phyloP scores from a whole-genome alignment of 2,329 filamentous ascomycete genomes.

The Colletotrichum chrysophilum region DNA sequence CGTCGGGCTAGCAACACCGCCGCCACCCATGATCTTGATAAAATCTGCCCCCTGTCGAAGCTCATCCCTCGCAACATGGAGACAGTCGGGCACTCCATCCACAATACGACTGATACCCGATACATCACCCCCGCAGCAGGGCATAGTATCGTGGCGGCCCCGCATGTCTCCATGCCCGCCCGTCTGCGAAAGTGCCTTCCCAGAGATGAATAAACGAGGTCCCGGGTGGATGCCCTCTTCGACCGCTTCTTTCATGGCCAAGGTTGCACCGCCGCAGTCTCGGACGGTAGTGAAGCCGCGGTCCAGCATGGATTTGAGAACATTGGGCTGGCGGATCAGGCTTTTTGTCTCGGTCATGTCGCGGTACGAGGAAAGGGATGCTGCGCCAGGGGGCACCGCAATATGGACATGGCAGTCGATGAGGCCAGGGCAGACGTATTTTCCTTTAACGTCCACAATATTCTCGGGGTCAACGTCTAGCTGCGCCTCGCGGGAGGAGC shows the following conservation, averaged over 20 bases:
- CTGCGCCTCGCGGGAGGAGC: background rate
- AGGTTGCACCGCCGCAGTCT: constrained; percentile 60
- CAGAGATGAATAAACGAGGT: constrained; percentile 60
- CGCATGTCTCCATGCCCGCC: constrained; percentile 61
- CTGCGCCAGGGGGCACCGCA: constrained; percentile 29
- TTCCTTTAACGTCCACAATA: constrained; percentile 24
- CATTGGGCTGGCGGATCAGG: constrained; percentile 50
- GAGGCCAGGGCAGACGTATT: constrained; percentile 36
- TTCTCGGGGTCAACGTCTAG: background rate
- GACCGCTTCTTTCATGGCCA: background rate
- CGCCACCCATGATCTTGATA: constrained; percentile 32
- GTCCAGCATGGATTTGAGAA: constrained; percentile 48
- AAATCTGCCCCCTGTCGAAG: background rate
- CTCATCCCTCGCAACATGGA: constrained; percentile 42
- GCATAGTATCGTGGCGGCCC: constrained; percentile 36
- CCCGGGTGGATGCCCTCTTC: constrained; percentile 48
- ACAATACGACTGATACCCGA: constrained; percentile 49
- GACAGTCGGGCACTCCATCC: constrained; percentile 60
- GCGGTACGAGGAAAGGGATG: constrained; percentile 9
- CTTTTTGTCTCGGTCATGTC: constrained; percentile 38
- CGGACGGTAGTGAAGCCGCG: constrained; percentile 65
- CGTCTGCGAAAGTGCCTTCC: constrained; percentile 59
- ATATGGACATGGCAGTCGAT: constrained; percentile 38
- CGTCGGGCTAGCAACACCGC: constrained; percentile 61
- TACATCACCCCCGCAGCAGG: constrained; percentile 49